Percentiles rank a stretch among this genome's conserved stretches.
phyloP scores from a whole-genome alignment of 257 asterid species.

The Haberlea rhodopensis region DNA sequence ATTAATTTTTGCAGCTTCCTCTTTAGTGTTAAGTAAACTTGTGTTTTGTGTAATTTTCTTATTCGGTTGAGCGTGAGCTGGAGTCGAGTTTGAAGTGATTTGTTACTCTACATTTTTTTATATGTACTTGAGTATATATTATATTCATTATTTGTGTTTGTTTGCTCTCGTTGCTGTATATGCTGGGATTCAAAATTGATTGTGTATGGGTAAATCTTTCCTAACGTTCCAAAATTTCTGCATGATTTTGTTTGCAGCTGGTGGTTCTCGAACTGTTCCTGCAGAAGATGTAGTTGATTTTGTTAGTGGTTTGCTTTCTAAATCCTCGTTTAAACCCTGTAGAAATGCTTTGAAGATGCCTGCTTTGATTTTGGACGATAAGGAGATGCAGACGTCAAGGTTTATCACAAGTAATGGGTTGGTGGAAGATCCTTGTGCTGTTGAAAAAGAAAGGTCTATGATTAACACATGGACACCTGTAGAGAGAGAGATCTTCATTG shows the following conservation, averaged over 20 bases:
- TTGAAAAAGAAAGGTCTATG: constrained; percentile 69
- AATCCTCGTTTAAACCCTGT: constrained; percentile 55
- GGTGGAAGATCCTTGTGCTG: constrained; percentile 84
- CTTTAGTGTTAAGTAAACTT: not conserved
- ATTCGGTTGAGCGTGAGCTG: not conserved
- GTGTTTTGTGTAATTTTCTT: not conserved
- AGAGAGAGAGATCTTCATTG: constrained; percentile 76
- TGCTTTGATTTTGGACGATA: constrained; percentile 65
- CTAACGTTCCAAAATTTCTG: constrained; percentile 21
- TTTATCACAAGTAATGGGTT: constrained; percentile 72
- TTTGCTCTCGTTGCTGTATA: constrained; percentile 1
- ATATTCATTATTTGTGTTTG: constrained; percentile 4
- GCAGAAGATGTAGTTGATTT: constrained; percentile 52
- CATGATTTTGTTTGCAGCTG: constrained; percentile 54
- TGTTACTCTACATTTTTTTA: not conserved
- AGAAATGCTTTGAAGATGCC: constrained; percentile 78
- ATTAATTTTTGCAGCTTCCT: not conserved
- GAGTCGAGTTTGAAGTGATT: constrained; percentile 2
- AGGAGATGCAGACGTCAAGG: constrained; percentile 48
- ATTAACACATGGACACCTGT: constrained; percentile 75
- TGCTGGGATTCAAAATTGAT: constrained; percentile 9
- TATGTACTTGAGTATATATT: not conserved
- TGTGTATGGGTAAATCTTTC: constrained; percentile 6
- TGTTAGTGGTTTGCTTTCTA: constrained; percentile 53
- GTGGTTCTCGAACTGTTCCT: constrained; percentile 48